These are phyloP conservation scores for Xylariales sp. DNA, from an alignment of 2,329 filamentous ascomycete genomes.

Conservation along the genomic window DNA sequence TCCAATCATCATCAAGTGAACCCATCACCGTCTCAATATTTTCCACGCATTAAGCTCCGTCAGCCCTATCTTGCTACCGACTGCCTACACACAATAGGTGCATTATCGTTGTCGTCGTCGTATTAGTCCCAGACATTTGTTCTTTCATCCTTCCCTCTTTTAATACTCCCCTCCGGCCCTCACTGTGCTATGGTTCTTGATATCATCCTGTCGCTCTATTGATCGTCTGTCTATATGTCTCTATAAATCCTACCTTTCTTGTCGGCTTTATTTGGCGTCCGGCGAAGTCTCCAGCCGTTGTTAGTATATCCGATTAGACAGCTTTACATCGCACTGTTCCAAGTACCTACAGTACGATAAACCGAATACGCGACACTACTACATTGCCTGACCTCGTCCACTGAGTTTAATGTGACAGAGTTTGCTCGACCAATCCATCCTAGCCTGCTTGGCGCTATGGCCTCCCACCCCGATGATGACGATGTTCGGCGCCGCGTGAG, in stretches of 20 bases:
- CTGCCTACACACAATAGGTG: neutral
- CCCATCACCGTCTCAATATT: constrained; percentile 14
- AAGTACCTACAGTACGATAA: constrained; percentile 18
- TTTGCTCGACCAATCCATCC: constrained; percentile 1
- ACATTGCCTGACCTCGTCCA: constrained; percentile 14
- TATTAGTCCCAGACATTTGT: constrained; percentile 3
- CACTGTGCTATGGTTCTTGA: constrained; percentile 13
- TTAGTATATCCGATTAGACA: constrained; percentile 4
- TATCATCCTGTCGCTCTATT: constrained; percentile 11
- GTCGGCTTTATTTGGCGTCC: constrained; percentile 25
- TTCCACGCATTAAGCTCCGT: constrained; percentile 21
- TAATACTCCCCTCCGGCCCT: neutral
- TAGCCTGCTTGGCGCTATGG: constrained; percentile 39
- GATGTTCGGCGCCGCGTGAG: constrained; percentile 53
- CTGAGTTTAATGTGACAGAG: constrained; percentile 25
- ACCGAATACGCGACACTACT: neutral
- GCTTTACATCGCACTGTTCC: constrained; percentile 33
- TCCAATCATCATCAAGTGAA: constrained; percentile 36
- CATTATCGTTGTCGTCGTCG: neutral
- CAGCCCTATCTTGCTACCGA: neutral
- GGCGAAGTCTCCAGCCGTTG: constrained; percentile 2
- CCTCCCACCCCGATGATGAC: constrained; percentile 50
- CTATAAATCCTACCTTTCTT: constrained; percentile 7
- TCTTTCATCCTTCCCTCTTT: constrained; percentile 8
- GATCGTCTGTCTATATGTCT: constrained; percentile 16